Base-by-base conservation (phyloP, 2,329 filamentous ascomycete species). In the Nemania diffusa region DNA sequence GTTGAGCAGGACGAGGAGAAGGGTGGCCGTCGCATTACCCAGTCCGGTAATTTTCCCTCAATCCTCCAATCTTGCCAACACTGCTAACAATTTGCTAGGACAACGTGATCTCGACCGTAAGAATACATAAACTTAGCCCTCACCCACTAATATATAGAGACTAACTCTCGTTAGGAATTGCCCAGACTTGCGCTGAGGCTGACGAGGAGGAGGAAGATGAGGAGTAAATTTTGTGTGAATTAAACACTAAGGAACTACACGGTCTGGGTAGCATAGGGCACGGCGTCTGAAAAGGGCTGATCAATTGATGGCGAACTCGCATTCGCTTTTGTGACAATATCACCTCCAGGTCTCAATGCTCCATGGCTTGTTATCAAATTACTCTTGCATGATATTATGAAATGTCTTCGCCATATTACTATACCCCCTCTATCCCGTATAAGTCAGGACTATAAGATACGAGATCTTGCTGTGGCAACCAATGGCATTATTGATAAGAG, bases 1-100 rank as follows among this genome's bases (percentile, higher is more conserved):
- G 87, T 99, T 72, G 96, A 99, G 91, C 87, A 92, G 81, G 95
- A 97, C 79, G 95, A 97, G 89, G 95, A 98, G 76, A 97, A 97
- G 90, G 96, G 96, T 84, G 96, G 96, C 80, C 93, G 96, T 81
- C 91, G 96, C 84, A 98, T 99, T 86, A 98, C 96, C 79, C 94
- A 98, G 89, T 90, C 90, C 80, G 96, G 96, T 63, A 51, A 20
- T 17, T 56, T 13, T 34, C 15, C 5, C 11, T 4, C n/a, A 2
- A 7, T 32, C 29, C 55, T 32, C 6, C n/a, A 37, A 24, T 37
- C 6, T 42, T 27, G 15, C 9, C 6, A 7, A 11, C 50, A 22
- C 20, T 40, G 26, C 60, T 63, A 52, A 63, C 50, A 17, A 32
- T 5, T 22, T 11, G 2, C 22, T 8, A 57, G 65, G 68, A 81